A percentile compares a stretch with the other conserved stretches of the same genome.
phyloP scores from a whole-genome alignment of 106 monocot species.

The Platanthera guangdongensis region DNA sequence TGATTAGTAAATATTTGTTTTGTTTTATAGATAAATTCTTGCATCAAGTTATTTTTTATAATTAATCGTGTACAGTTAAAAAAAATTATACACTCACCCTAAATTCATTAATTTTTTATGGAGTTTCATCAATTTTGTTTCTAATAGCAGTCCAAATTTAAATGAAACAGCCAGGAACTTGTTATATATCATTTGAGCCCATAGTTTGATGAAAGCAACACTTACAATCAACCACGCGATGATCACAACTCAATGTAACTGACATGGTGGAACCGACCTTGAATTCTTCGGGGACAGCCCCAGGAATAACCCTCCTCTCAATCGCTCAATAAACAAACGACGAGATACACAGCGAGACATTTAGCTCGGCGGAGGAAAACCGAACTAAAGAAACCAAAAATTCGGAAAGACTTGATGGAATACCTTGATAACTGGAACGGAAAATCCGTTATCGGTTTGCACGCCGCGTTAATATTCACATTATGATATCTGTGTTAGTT shows the following conservation, averaged over 20 bases:
- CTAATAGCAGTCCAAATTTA: too few species aligned
- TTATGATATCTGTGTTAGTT: constrained; percentile 53
- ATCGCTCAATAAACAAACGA: constrained; percentile 36
- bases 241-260: constrained; percentile 92
- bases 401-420: neutral
- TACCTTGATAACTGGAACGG: constrained; percentile 90
- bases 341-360: neutral
- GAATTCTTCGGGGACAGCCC: constrained; percentile 43
- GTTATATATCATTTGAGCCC: too few species aligned
- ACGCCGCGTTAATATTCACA: constrained; percentile 93
- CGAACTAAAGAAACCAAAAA: neutral
- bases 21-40: too few species aligned
- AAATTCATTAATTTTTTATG: too few species aligned
- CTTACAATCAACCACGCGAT: constrained; percentile 37
- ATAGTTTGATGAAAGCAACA: too few species aligned
- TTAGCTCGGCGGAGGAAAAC: neutral
- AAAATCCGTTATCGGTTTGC: constrained; percentile 89
- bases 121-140: too few species aligned
- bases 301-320: constrained; percentile 85
- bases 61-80: too few species aligned
- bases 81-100: too few species aligned
- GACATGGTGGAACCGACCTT: constrained; percentile 86
- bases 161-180: too few species aligned
- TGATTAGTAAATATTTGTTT: too few species aligned
- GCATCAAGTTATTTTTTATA: too few species aligned